These are phyloP conservation scores for Leccinum angustisporum DNA, from an alignment of 1,284 basidiomycete genomes.

Conservation along the genomic window DNA sequence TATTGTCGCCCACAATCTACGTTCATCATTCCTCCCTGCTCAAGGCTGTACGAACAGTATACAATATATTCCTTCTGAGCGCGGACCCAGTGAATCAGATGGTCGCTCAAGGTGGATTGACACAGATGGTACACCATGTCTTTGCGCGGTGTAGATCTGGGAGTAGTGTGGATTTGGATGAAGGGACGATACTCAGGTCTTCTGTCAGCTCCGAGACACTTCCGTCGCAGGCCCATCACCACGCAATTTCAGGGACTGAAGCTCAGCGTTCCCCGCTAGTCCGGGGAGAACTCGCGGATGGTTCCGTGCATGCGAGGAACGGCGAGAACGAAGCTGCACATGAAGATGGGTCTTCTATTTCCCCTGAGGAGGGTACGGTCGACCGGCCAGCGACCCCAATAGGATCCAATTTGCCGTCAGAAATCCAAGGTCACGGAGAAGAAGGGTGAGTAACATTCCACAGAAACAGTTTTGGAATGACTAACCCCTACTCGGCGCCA, in stretches of 20 bases:
- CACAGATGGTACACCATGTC: slow-evolving; percentile 96
- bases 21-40: slow-evolving; percentile 93
- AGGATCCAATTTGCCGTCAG: slow-evolving; percentile 3
- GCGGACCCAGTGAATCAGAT: slow-evolving; percentile 90
- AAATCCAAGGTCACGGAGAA: slow-evolving; percentile 10
- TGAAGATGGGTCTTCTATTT: slow-evolving; percentile 2
- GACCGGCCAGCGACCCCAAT: not conserved
- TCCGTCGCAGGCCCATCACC: slow-evolving; percentile 13
- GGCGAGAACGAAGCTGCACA: slow-evolving; percentile 7
- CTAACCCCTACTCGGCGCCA: slow-evolving; percentile 12
- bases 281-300: slow-evolving; percentile 1
- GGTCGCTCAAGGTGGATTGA: slow-evolving; percentile 93
- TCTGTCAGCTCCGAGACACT: slow-evolving; percentile 28
- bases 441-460: slow-evolving; percentile 25
- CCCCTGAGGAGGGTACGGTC: slow-evolving; percentile 4
- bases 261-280: slow-evolving; percentile 14
- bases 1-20: slow-evolving; percentile 81
- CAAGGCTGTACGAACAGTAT: slow-evolving; percentile 94
- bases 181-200: slow-evolving; percentile 20
- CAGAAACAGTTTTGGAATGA: not conserved
- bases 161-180: slow-evolving; percentile 34
- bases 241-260: slow-evolving; percentile 9
- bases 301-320: slow-evolving; percentile 1
- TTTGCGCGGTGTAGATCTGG: slow-evolving; percentile 72
- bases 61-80: slow-evolving; percentile 93